phyloP scores from a whole-genome alignment of 2,329 filamentous ascomycete species.

The Thielaviopsis ethacetica region DNA sequence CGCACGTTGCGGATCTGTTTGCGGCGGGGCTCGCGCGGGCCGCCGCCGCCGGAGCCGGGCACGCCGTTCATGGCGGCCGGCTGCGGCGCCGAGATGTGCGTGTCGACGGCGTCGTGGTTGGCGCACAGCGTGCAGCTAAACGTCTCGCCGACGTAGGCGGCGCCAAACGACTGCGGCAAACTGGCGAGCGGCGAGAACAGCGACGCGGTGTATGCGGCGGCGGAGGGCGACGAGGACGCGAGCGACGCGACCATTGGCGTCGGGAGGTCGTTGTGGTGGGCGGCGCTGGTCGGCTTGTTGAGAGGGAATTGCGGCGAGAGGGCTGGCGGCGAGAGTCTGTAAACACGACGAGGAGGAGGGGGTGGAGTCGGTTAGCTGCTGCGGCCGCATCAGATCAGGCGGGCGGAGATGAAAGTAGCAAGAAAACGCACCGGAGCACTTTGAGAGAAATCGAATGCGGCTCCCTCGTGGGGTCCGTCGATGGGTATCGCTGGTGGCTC shows the following conservation, averaged over 20 bases:
- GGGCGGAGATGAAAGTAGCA: not conserved
- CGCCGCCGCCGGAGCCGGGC: constrained; percentile 12
- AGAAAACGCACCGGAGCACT: constrained; percentile 42
- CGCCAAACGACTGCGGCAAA: constrained; percentile 51
- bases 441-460: constrained; percentile 67
- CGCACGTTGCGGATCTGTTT: constrained; percentile 57
- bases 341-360: no score
- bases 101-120: constrained; percentile 55
- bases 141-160: constrained; percentile 86
- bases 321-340: constrained; percentile 66
- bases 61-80: not conserved
- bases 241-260: constrained; percentile 2
- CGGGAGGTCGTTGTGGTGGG: constrained; percentile 17
- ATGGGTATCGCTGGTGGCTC: constrained; percentile 42
- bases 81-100: constrained; percentile 15
- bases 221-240: not conserved
- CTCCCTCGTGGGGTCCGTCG: constrained; percentile 48
- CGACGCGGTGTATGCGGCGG: not conserved
- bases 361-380: not conserved
- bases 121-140: constrained; percentile 90
- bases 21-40: constrained; percentile 11
- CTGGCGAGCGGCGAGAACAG: constrained; percentile 10
- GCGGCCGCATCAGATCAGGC: not conserved
- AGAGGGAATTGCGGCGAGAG: constrained; percentile 52
- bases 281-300: constrained; percentile 23